Evolutionary conservation across 768 basidiomycete species (phyloP), one percentile per base, ranked within the genome.

Genomic region (Kwoniella dendrophila): DNA sequence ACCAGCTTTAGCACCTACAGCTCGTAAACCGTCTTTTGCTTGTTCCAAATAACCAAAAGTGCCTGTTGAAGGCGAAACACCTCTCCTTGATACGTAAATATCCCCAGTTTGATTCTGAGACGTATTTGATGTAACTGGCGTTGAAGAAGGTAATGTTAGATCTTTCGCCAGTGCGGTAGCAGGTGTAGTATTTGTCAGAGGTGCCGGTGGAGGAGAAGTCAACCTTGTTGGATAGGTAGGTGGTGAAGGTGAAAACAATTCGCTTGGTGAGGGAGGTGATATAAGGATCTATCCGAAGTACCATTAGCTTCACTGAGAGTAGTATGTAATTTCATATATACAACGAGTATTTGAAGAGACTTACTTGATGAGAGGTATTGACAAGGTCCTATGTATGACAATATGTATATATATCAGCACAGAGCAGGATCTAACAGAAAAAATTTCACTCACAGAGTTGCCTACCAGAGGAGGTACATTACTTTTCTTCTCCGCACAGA

Each of bases 1-100:
- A 1, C 71, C 71, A 5, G 72, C 70, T 45, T 63, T 71, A 2
- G 68, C 72, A 4, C 75, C 70, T 6, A 75, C 74, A 22, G 71
- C 72, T 38, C 72, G 51, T 30, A 77, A 41, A 6, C 74, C 76
- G 26, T 73, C 76, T 58, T 70, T 75, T 3, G 72, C 76, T 54
- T 74, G 72, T 44, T 75, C 76, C 55, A 77, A 45, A 49, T 77
- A 77, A 14, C 73, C 73, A 55, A 69, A 14, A 6, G 62, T 49
- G 4, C 56, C 69, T 11, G 45, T 32, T 14, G 62, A 61, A 11
- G 67, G 62, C 29, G 66, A 68, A 10, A 40, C 44, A 5, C 64
- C 45, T 12, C 66, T 33, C 41, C 59, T 40, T 24, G 54, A n/a
- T n/a, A n/a, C n/a, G n/a, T n/a, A 43, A 30, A 50, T 61, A 14